Evolutionary conservation across 164 flowering plant species (phyloP).

Genomic region (Litsea cubeba): DNA sequence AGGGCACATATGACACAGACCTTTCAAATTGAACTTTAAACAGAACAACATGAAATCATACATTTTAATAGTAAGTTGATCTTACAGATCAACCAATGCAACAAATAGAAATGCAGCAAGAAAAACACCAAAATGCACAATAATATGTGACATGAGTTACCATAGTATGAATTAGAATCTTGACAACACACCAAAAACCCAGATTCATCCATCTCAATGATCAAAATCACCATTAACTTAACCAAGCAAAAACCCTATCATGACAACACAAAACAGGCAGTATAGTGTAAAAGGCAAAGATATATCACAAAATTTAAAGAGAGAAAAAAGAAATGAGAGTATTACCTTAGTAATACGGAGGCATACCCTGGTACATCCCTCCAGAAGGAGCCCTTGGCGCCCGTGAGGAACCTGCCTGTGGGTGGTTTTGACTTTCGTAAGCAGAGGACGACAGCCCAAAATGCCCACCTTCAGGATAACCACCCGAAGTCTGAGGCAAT

Average conservation of each 20-base stretch:
- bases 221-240: neutral
- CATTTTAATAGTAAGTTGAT: too few species aligned
- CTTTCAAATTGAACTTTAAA: too few species aligned
- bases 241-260: neutral
- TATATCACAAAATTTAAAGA: neutral
- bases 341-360: constrained; percentile 74
- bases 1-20: neutral
- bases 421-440: constrained; percentile 59
- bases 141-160: neutral
- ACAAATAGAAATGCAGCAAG: neutral
- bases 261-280: neutral
- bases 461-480: constrained; percentile 47
- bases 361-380: constrained; percentile 60
- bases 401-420: constrained; percentile 51
- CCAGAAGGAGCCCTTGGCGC: constrained; percentile 71
- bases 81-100: neutral
- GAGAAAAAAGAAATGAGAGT: neutral
- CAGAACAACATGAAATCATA: neutral
- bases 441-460: constrained; percentile 40
- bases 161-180: neutral
- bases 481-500: constrained; percentile 59
- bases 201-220: neutral
- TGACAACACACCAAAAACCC: neutral
- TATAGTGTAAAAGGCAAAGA: neutral
- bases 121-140: neutral